A percentile compares a stretch with the other conserved stretches of the same genome.
Evolutionary conservation across 139 green algal genomes (phyloP).

Genomic region (Nannochloris sp.): DNA sequence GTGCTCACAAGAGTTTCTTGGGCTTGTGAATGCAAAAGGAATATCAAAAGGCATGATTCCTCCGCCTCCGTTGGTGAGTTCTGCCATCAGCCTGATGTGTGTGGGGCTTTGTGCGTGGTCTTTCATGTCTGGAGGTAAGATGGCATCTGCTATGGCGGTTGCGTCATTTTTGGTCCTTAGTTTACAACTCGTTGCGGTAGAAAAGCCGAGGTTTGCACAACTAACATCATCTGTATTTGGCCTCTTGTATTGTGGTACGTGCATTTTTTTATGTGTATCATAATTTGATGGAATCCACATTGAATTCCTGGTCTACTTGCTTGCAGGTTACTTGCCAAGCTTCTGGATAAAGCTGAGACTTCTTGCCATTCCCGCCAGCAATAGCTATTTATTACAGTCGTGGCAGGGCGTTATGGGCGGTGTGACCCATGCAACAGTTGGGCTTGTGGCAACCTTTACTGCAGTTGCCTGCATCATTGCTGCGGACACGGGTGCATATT

Average conservation of each 20-base stretch:
- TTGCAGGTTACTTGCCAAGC: slow-evolving; percentile 71
- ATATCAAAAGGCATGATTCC: slow-evolving; percentile 50
- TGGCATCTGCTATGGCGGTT: slow-evolving; percentile 38
- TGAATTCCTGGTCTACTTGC: too few relatives aligned
- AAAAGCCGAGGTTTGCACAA: slow-evolving; percentile 70
- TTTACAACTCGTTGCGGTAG: slow-evolving; percentile 53
- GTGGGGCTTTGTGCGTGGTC: slow-evolving; percentile 49
- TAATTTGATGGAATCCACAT: not conserved
- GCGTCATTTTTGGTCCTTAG: slow-evolving; percentile 69
- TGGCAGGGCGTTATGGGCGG: slow-evolving; percentile 34
- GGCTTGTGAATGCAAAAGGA: slow-evolving; percentile 26
- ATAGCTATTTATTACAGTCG: slow-evolving; percentile 20
- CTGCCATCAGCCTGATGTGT: slow-evolving; percentile 56
- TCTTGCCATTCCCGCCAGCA: slow-evolving; percentile 36
- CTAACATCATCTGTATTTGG: slow-evolving; percentile 78
- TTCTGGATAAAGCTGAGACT: slow-evolving; percentile 88
- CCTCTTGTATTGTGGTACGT: slow-evolving; percentile 74
- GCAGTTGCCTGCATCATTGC: slow-evolving; percentile 69
- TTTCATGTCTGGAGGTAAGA: slow-evolving; percentile 21
- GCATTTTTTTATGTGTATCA: slow-evolving; percentile 8
- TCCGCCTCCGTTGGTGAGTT: slow-evolving; percentile 45
- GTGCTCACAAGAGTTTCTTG: slow-evolving; percentile 53
- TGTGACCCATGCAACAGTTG: slow-evolving; percentile 56
- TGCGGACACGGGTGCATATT: slow-evolving; percentile 81
- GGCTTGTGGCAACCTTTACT: slow-evolving; percentile 71